Conservation (phyloP, 208 protist species). For the Acanthamoeba culbertsoni region DNA sequence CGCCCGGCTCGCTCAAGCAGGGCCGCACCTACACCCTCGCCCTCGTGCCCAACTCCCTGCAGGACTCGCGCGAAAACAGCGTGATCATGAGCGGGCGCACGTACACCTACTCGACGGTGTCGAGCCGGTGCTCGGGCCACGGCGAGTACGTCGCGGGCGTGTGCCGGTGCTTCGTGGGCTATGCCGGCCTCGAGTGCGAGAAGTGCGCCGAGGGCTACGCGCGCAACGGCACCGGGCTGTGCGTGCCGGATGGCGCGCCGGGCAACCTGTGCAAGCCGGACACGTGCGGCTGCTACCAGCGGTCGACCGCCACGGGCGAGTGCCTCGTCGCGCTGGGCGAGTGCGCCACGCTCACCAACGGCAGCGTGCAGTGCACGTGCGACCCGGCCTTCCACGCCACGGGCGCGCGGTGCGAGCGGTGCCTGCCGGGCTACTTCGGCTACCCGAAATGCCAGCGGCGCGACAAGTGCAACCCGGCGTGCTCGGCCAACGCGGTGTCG, state of each 20-base stretch:
- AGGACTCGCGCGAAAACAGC: not conserved
- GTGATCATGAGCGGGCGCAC: not conserved
- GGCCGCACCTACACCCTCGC: conserved; percentile 7
- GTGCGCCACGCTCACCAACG: not conserved
- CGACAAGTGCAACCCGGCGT: conserved; percentile 15
- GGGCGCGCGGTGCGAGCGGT: not conserved
- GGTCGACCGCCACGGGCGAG: not conserved
- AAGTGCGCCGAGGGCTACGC: not conserved
- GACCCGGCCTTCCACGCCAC: not conserved
- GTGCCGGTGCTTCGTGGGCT: not conserved
- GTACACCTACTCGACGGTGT: conserved; percentile 17
- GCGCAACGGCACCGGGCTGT: not conserved
- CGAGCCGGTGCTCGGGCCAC: not conserved
- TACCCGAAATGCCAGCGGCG: not conserved
- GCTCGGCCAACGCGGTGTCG: not conserved
- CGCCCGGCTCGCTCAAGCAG: not conserved
- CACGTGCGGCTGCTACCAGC: not conserved
- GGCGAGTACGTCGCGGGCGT: not conserved
- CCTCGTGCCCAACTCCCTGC: not conserved
- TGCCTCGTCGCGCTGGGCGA: not conserved
- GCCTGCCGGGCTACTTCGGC: not conserved
- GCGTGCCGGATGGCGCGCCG: not conserved
- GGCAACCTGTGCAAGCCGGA: not conserved
- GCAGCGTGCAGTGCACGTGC: not conserved
- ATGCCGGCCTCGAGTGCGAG: conserved; percentile 28